phyloP scores from a whole-genome alignment of 371 early-diverging fungal species.

The Sanchytrium tribonematis region DNA sequence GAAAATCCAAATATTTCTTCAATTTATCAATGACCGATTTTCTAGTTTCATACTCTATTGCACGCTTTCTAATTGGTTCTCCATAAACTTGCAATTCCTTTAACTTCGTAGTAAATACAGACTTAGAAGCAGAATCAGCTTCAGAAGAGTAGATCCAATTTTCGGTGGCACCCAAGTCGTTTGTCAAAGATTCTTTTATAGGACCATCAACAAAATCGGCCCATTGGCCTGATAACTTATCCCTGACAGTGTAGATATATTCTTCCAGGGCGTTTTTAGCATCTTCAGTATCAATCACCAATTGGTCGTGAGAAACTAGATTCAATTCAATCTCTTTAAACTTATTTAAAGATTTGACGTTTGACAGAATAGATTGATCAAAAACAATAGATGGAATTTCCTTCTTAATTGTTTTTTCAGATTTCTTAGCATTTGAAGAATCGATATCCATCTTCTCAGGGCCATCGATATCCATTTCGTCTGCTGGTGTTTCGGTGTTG shows the following conservation, averaged over 20 bases:
- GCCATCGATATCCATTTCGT: constrained; percentile 48
- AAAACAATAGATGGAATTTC: too few relatives aligned
- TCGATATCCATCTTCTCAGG: constrained; percentile 31
- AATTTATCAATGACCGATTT: constrained; percentile 49
- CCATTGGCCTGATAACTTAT: constrained; percentile 47
- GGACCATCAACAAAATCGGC: constrained; percentile 37
- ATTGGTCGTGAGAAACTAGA: constrained; percentile 54
- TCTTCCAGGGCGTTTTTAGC: constrained; percentile 83
- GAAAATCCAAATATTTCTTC: constrained; percentile 38
- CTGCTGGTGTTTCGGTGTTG: constrained; percentile 3
- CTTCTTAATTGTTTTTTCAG: constrained; percentile 11
- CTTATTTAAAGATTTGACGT: constrained; percentile 9
- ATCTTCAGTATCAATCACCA: constrained; percentile 72
- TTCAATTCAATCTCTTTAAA: constrained; percentile 47
- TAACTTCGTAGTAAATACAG: constrained; percentile 54
- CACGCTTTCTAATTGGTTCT: constrained; percentile 47
- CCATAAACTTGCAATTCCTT: constrained; percentile 35
- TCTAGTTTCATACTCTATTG: constrained; percentile 51
- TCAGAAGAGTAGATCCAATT: constrained; percentile 84
- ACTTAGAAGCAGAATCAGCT: constrained; percentile 63
- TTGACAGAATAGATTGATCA: too few relatives aligned
- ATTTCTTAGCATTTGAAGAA: constrained; percentile 21
- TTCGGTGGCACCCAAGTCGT: constrained; percentile 44
- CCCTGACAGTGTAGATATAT: constrained; percentile 85
- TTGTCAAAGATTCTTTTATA: constrained; percentile 35